These are phyloP conservation scores for Neonectria coccinea DNA, from an alignment of 2,329 filamentous ascomycete genomes.

Conservation along the genomic window DNA sequence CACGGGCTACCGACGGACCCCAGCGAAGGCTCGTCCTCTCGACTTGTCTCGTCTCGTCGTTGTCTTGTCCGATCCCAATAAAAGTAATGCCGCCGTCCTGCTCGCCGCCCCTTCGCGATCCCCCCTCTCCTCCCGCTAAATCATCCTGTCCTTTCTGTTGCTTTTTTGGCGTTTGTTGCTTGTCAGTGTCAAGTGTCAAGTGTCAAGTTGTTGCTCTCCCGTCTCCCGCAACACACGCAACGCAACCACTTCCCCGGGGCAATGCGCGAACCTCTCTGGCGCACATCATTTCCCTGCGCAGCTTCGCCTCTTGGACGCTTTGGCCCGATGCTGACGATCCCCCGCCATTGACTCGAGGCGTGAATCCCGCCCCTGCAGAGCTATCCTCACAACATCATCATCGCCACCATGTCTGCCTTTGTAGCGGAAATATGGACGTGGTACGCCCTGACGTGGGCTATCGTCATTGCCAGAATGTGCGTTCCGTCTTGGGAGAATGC, in stretches of 20 bases:
- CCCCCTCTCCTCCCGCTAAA: not conserved
- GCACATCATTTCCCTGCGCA: conserved; percentile 4
- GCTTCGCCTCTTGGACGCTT: conserved; percentile 9
- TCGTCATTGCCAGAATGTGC: conserved; percentile 56
- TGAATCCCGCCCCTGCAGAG: not conserved
- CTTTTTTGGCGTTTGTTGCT: conserved; percentile 1
- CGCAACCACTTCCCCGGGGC: not conserved
- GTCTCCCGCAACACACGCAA: not conserved
- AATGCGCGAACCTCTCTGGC: conserved; percentile 1
- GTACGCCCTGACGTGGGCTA: conserved; percentile 56
- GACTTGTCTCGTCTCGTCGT: too few species aligned
- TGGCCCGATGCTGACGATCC: conserved; percentile 17
- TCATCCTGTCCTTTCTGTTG: conserved; percentile 3
- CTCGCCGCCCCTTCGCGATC: conserved; percentile 37
- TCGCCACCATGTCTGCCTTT: conserved; percentile 47
- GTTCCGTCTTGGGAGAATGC: conserved; percentile 28
- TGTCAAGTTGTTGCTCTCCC: not conserved
- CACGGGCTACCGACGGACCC: not conserved
- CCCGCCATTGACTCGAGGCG: conserved; percentile 7
- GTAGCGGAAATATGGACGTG: conserved; percentile 58
- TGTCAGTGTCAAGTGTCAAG: not conserved
- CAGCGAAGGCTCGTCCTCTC: not conserved
- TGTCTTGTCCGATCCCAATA: conserved; percentile 27
- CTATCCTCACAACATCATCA: conserved; percentile 1
- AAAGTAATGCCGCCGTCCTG: conserved; percentile 30